Evolutionary conservation across 768 basidiomycete species (phyloP).

Genomic region (Lactarius psammicola): DNA sequence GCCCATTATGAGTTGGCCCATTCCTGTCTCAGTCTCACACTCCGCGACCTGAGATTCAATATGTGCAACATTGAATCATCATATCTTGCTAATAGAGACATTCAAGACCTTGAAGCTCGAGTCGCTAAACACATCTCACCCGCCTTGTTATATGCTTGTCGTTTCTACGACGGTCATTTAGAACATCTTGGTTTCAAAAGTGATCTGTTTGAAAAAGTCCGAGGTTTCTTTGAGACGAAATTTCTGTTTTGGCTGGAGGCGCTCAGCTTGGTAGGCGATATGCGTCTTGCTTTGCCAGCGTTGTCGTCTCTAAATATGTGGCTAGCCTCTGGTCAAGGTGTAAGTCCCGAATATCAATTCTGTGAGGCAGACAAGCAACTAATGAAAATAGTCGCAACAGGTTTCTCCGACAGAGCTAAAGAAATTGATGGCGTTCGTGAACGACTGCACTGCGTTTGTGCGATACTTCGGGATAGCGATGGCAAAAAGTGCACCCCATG

Average conservation of each 20-base stretch:
- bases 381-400: neutral
- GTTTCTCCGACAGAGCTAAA: neutral
- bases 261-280: neutral
- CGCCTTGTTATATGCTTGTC: neutral
- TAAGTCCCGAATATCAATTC: neutral
- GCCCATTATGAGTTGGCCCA: neutral
- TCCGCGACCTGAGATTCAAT: neutral
- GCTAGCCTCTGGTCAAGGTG: too few species aligned
- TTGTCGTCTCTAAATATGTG: too few species aligned
- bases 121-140: neutral
- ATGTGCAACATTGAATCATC: neutral
- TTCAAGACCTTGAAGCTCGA: neutral
- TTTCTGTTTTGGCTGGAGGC: neutral
- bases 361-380: neutral
- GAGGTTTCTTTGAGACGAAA: neutral
- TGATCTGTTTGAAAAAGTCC: neutral
- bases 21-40: neutral
- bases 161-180: neutral
- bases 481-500: too few species aligned
- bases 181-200: neutral
- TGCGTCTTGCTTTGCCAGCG: too few species aligned
- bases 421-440: neutral
- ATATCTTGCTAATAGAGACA: neutral
- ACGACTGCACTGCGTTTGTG: too few species aligned
- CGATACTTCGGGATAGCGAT: too few species aligned